A percentile compares a stretch with the other conserved stretches of the same genome.
phyloP scores from a whole-genome alignment of 495 filamentous ascomycete genomes.

The Tuber borchii region DNA sequence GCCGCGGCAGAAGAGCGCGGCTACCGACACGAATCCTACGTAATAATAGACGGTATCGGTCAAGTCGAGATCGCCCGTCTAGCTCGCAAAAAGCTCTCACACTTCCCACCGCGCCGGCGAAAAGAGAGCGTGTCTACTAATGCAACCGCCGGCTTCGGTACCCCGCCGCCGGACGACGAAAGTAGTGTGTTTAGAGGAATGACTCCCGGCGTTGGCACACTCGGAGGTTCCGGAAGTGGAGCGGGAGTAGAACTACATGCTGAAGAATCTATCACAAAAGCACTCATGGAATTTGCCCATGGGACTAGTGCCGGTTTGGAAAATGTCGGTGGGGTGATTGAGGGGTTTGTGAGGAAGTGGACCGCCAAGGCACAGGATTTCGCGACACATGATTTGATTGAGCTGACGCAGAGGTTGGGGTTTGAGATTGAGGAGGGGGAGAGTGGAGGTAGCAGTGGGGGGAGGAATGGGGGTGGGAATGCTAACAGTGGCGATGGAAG shows the following conservation, averaged over 20 bases:
- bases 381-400: slow-evolving; percentile 68
- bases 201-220: slow-evolving; percentile 49
- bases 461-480: slow-evolving; percentile 11
- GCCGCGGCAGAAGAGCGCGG: slow-evolving; percentile 16
- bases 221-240: slow-evolving; percentile 41
- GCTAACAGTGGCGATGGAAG: slow-evolving; percentile 10
- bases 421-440: slow-evolving; percentile 45
- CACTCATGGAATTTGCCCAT: slow-evolving; percentile 41
- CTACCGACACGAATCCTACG: slow-evolving; percentile 31
- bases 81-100: slow-evolving; percentile 71
- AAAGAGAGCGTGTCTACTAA: slow-evolving; percentile 59
- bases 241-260: slow-evolving; percentile 43
- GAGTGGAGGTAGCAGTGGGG: slow-evolving; percentile 46
- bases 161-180: slow-evolving; percentile 41
- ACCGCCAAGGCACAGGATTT: slow-evolving; percentile 51
- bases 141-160: slow-evolving; percentile 46
- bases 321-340: slow-evolving; percentile 74
- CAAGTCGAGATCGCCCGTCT: slow-evolving; percentile 80
- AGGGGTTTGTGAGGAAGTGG: slow-evolving; percentile 80
- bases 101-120: slow-evolving; percentile 83
- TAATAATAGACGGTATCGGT: slow-evolving; percentile 48
- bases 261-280: slow-evolving; percentile 36
- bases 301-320: slow-evolving; percentile 54
- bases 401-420: slow-evolving; percentile 52
- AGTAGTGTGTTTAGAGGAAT: slow-evolving; percentile 35